Conservation (phyloP, 1,284 basidiomycete genomes). For the Melanopsichium pennsylvanicum region DNA sequence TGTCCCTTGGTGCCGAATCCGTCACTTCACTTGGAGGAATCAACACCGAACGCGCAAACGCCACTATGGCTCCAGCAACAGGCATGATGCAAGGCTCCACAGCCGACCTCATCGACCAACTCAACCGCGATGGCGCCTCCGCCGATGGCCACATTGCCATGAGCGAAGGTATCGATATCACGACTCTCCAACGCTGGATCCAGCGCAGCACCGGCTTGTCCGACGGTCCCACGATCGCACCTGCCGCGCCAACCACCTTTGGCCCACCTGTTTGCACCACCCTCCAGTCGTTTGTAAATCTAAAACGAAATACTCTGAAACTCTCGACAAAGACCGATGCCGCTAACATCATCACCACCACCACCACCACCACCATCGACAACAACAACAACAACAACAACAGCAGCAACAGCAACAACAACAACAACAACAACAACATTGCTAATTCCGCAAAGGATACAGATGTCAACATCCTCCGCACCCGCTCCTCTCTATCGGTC, state of each 20-base stretch:
- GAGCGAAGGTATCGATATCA: slow-evolving; percentile 56
- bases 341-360: neutral
- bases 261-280: slow-evolving; percentile 54
- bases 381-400: no score
- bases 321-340: slow-evolving; percentile 17
- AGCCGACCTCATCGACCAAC: slow-evolving; percentile 39
- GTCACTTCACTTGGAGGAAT: slow-evolving; percentile 43
- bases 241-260: slow-evolving; percentile 9
- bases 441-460: neutral
- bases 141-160: slow-evolving; percentile 37
- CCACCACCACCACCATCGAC: neutral
- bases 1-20: slow-evolving; percentile 48
- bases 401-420: neutral
- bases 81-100: slow-evolving; percentile 50
- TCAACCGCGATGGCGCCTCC: slow-evolving; percentile 16
- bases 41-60: slow-evolving; percentile 21
- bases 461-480: slow-evolving; percentile 31
- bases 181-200: slow-evolving; percentile 52
- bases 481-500: slow-evolving; percentile 23
- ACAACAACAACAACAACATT: neutral
- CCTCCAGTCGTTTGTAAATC: slow-evolving; percentile 60
- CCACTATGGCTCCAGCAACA: slow-evolving; percentile 2
- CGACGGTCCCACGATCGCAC: neutral
- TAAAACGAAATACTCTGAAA: slow-evolving; percentile 59
- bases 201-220: slow-evolving; percentile 35